phyloP scores from a whole-genome alignment of 1,139 yeast species.

The Arxiozyma heterogenica region DNA sequence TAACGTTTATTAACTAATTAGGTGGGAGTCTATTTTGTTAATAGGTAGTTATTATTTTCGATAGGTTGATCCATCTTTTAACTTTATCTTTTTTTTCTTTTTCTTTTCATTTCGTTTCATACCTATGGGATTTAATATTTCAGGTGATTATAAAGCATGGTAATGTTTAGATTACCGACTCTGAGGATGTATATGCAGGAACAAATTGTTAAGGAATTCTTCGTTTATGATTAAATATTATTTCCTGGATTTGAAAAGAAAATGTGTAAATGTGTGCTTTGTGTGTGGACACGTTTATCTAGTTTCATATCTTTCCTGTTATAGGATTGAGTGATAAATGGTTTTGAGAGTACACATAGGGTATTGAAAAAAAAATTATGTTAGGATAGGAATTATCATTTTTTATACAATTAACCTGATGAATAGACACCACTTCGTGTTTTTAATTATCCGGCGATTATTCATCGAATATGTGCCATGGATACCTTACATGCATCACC shows the following conservation, averaged over 20 bases:
- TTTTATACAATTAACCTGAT: conserved; percentile 15
- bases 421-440: conserved; percentile 30
- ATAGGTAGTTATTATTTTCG: not conserved
- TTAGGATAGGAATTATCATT: not conserved
- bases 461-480: conserved; percentile 32
- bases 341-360: not conserved
- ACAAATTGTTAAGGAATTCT: conserved; percentile 33
- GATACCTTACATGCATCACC: conserved; percentile 32
- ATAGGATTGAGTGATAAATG: not conserved
- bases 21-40: conserved; percentile 1
- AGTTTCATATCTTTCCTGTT: conserved; percentile 3
- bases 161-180: conserved; percentile 16
- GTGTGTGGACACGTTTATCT: not conserved
- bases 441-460: conserved; percentile 31
- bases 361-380: not conserved
- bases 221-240: conserved; percentile 30
- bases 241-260: conserved; percentile 1
- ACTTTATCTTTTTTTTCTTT: not conserved
- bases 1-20: conserved; percentile 14
- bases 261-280: not conserved
- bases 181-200: conserved; percentile 34
- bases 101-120: not conserved
- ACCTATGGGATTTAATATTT: conserved; percentile 2
- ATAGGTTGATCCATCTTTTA: not conserved
- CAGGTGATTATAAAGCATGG: conserved; percentile 21